Evolutionary conservation across 2,329 filamentous ascomycete genomes (phyloP).

Genomic region (Fusarium albidum): DNA sequence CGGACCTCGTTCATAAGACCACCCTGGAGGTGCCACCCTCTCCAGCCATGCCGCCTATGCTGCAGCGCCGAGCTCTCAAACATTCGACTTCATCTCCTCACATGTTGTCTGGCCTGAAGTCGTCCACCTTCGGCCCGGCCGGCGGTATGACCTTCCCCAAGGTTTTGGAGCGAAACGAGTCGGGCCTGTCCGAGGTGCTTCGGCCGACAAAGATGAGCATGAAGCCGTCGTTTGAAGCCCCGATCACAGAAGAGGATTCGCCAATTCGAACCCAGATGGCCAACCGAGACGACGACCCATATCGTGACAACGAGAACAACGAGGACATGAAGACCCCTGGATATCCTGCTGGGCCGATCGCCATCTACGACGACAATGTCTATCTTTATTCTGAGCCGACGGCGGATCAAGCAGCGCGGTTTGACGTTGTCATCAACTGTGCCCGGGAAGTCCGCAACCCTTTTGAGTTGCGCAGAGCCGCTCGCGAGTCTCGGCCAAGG

Average conservation of each 20-base stretch:
- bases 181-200: slow-evolving; percentile 66
- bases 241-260: slow-evolving; percentile 64
- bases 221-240: slow-evolving; percentile 48
- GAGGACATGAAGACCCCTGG: slow-evolving; percentile 83
- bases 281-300: slow-evolving; percentile 65
- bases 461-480: slow-evolving; percentile 56
- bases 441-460: slow-evolving; percentile 84
- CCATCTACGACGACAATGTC: slow-evolving; percentile 81
- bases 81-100: slow-evolving; percentile 74
- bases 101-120: slow-evolving; percentile 67
- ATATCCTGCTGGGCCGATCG: slow-evolving; percentile 83
- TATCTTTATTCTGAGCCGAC: slow-evolving; percentile 84
- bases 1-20: slow-evolving; percentile 59
- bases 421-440: slow-evolving; percentile 86
- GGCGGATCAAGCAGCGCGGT: slow-evolving; percentile 77
- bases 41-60: slow-evolving; percentile 63
- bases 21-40: slow-evolving; percentile 64
- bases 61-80: slow-evolving; percentile 70
- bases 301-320: slow-evolving; percentile 73
- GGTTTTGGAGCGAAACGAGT: slow-evolving; percentile 66
- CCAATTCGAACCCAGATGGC: slow-evolving; percentile 69
- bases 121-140: slow-evolving; percentile 65
- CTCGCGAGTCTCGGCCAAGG: slow-evolving; percentile 42
- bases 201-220: slow-evolving; percentile 58
- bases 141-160: slow-evolving; percentile 72